Base-by-base conservation (phyloP, 768 basidiomycete genomes). In the Mrakia hoshinonis region DNA sequence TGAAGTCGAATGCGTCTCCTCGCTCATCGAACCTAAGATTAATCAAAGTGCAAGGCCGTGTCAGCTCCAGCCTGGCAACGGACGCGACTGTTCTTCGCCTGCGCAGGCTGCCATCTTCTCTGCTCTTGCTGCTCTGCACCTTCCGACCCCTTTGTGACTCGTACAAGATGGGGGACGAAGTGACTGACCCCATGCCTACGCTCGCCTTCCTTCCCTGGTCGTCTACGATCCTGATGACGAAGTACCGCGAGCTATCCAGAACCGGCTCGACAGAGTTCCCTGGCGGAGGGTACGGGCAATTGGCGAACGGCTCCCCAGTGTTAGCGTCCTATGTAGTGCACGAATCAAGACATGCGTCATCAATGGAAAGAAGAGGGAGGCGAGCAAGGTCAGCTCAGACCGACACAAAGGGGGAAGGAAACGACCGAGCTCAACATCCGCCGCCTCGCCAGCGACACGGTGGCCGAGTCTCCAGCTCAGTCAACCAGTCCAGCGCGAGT, bases 251-350 rank as follows among this genome's bases (percentile, higher is more conserved):
- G 0, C 92, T 94, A 79, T 97, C 93, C 34, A 96, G 83, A 20
- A 94, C 92, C n/a, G 91, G 89, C 75, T 97, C 93, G n/a, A 97
- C 90, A 36, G 85, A 87, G 5, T 91, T 90, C 70, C 86, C 87
- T 54, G 84, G 81, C 20, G 87, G 83, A 76, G 90, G 88, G 77
- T 96, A 97, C 54, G 85, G 85, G 49, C 70, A 66, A 13, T 65
- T 20, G 92, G 94, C 94, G 81, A 97, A 97, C 68, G 90, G 91
- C 90, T 79, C 80, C 29, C 79, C 79, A 49, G 77, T 74, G 18
- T 70, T 73, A 13, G 75, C 39, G 43, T 74, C 72, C 72, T 67
- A 36, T 3, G 49, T 4, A 38, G 34, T 15, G 15, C 18, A 36
- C 48, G 15, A 29, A 2, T 13, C 20, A 36, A 61, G 20, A 20